Percentiles rank a stretch among this genome's conserved stretches.
These are phyloP conservation scores for Hirsutella thompsonii DNA, from an alignment of 2,329 filamentous ascomycete species.

Conservation along the genomic window DNA sequence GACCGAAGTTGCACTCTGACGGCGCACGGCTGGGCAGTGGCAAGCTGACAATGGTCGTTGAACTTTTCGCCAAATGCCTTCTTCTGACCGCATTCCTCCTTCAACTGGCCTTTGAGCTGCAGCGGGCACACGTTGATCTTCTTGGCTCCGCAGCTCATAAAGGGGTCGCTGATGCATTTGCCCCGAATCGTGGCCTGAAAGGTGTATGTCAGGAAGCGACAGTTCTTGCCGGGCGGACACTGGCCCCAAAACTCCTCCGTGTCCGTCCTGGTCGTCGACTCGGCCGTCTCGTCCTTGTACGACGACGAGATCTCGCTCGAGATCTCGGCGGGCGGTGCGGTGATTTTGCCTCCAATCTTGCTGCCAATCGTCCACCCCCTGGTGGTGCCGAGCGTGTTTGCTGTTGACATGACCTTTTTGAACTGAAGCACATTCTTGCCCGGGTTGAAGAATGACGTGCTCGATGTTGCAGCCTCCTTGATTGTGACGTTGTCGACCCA, in stretches of 20 bases:
- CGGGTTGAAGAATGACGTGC: neutral
- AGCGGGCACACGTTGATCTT: too few species aligned
- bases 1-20: too few species aligned
- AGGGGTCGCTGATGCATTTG: slow-evolving; percentile 2
- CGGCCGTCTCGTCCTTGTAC: slow-evolving; percentile 1
- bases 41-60: too few species aligned
- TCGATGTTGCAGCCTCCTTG: neutral
- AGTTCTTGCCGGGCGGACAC: neutral
- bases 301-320: neutral
- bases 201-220: neutral
- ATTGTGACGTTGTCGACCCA: neutral
- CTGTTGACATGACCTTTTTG: slow-evolving; percentile 12
- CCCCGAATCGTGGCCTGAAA: neutral
- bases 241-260: neutral
- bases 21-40: too few species aligned
- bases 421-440: neutral
- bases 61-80: too few species aligned
- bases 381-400: slow-evolving; percentile 5
- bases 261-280: neutral
- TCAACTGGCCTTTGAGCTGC: too few species aligned
- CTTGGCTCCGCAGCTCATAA: slow-evolving; percentile 1
- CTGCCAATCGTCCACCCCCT: neutral
- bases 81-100: too few species aligned
- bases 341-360: neutral
- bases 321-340: neutral